Conservation (phyloP, 495 filamentous ascomycete genomes). For the Halenospora varia region DNA sequence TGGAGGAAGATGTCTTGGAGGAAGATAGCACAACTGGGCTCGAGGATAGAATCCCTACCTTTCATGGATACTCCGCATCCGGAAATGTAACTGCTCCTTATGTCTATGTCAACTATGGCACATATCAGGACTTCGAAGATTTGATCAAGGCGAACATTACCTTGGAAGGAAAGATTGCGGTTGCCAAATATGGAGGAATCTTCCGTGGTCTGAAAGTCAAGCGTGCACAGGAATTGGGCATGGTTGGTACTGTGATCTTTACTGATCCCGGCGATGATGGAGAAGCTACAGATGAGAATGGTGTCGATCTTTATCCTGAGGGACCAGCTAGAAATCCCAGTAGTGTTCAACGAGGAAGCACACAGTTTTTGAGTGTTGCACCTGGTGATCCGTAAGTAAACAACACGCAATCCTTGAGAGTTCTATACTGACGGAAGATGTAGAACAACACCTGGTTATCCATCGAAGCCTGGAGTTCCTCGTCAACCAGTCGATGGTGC, state of each 20-base stretch:
- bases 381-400: conserved; percentile 56
- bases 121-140: conserved; percentile 80
- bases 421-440: background rate
- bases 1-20: conserved; percentile 83
- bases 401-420: background rate
- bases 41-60: conserved; percentile 76
- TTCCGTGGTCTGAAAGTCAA: conserved; percentile 94
- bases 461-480: conserved; percentile 86
- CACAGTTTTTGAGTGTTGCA: conserved; percentile 69
- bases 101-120: conserved; percentile 88
- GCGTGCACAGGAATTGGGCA: conserved; percentile 85
- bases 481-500: conserved; percentile 62
- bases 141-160: conserved; percentile 70
- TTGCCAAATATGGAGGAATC: conserved; percentile 80
- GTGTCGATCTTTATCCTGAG: conserved; percentile 74
- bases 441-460: conserved; percentile 85
- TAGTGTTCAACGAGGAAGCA: conserved; percentile 89
- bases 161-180: conserved; percentile 78
- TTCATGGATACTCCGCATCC: conserved; percentile 90
- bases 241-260: conserved; percentile 83
- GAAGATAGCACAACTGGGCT: conserved; percentile 76
- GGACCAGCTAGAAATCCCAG: conserved; percentile 85
- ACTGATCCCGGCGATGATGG: conserved; percentile 90
- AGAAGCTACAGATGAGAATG: conserved; percentile 73
- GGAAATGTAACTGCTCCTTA: conserved; percentile 81